Evolutionary conservation across 108 stramenopile genomes (phyloP), one percentile per base, ranked within the genome.

Genomic region (Epithemia pelagica): DNA sequence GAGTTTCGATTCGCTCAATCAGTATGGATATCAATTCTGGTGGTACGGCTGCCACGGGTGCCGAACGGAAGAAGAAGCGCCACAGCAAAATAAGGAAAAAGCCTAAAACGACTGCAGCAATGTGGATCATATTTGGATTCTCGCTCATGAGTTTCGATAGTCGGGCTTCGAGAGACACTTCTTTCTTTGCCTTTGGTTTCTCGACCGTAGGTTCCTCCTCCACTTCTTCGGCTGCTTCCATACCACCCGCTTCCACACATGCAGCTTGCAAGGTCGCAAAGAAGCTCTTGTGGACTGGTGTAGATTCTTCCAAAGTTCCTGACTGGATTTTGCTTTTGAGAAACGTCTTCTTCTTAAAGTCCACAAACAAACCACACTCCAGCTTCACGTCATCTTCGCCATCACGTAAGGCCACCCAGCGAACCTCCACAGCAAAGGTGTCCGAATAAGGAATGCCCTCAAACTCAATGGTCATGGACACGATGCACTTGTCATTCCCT

Each of bases 371-470:
- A 15, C 89, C 92, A 59, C 88, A 89, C 58, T 90, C 73, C 33
- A 94, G 67, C 0, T 73, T 46, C n/a, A 93, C 58, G 32, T 82
- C 83, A 55, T 74, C 66, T n/a, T 65, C 52, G 54, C 68, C 79
- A 19, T 75, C 56, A 29, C 83, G 72, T n/a, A 72, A 74, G 1
- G 89, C 89, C 28, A 80, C 82, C 92, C 92, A 94, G 21, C 89
- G 74, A 67, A 89, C 82, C 58, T 94, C 88, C 0, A 94, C 89
- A 0, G 71, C 76, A 66, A 94, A 94, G 3, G 67, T 64, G 68
- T 94, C 92, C 19, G 86, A 77, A 66, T 89, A 94, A 0, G 92
- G 92, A 53, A 94, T 89, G 0, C 89, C 89, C 28, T 87, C 82
- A 78, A 94, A 88, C 59, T 78, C 79, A 8, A 85, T 81, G 0